Conservation (phyloP, 73 alveolate species). For the Paraurostyla sp. region DNA sequence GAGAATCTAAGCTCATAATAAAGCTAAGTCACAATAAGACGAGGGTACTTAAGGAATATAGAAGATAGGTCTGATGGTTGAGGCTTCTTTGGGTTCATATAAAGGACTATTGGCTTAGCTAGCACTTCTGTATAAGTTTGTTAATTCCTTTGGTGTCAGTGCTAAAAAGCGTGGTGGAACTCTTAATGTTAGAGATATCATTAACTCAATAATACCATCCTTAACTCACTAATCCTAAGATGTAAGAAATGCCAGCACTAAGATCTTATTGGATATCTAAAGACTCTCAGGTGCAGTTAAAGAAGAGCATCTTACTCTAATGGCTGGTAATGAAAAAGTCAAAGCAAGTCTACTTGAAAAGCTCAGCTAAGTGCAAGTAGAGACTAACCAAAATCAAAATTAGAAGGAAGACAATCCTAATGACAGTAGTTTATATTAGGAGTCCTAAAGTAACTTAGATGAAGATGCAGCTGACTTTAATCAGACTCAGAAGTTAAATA, state of each 20-base stretch:
- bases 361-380: neutral
- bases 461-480: neutral
- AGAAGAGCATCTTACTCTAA: neutral
- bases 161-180: conserved; percentile 61
- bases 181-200: conserved; percentile 22
- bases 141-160: conserved; percentile 68
- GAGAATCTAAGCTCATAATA: conserved; percentile 54
- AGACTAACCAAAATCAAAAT: conserved; percentile 35
- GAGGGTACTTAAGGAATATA: neutral
- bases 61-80: neutral
- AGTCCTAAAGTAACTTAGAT: too few relatives aligned
- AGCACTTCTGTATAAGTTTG: conserved; percentile 66
- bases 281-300: conserved; percentile 44
- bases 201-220: conserved; percentile 57
- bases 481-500: neutral
- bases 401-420: conserved; percentile 24
- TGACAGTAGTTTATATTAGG: too few relatives aligned
- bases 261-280: conserved; percentile 49
- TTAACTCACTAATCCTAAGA: conserved; percentile 40
- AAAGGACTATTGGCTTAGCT: conserved; percentile 64
- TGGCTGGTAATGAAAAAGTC: conserved; percentile 4
- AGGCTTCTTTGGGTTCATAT: conserved; percentile 44
- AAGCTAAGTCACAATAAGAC: neutral
- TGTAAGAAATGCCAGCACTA: conserved; percentile 58
- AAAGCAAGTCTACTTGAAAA: conserved; percentile 12